Evolutionary conservation across 257 asterid genomes (phyloP).

Genomic region (Solanum clarkiae): DNA sequence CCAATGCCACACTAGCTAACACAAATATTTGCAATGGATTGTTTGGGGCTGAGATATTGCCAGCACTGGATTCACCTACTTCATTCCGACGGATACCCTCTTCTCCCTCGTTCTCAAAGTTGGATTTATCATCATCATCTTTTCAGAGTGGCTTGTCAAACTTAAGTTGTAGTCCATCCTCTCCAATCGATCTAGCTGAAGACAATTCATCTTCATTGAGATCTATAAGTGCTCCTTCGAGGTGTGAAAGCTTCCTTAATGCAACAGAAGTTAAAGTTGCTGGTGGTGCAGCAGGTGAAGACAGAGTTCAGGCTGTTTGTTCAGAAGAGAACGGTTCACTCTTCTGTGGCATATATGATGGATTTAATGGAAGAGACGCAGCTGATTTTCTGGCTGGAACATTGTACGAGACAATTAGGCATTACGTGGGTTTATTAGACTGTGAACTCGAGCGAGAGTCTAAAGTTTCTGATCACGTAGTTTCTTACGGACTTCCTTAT

Average conservation of each 20-base stretch:
- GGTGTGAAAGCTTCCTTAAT: constrained; percentile 56
- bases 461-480: constrained; percentile 4
- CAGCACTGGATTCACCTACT: constrained; percentile 74
- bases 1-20: constrained; percentile 84
- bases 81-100: constrained; percentile 82
- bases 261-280: constrained; percentile 70
- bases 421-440: constrained; percentile 48
- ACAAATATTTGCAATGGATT: constrained; percentile 93
- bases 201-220: constrained; percentile 42
- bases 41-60: constrained; percentile 73
- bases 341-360: constrained; percentile 80
- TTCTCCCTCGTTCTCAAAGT: constrained; percentile 46
- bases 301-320: constrained; percentile 93
- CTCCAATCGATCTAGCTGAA: constrained; percentile 48
- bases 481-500: neutral
- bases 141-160: constrained; percentile 65
- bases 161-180: constrained; percentile 74
- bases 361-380: constrained; percentile 93
- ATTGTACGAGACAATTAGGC: constrained; percentile 52
- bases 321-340: constrained; percentile 91
- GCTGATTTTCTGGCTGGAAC: constrained; percentile 97
- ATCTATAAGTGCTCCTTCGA: constrained; percentile 39
- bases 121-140: constrained; percentile 46
- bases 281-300: constrained; percentile 99
- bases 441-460: constrained; percentile 40